Base-by-base conservation (phyloP, 1,284 basidiomycete species). In the Xerocomus minutiporus region DNA sequence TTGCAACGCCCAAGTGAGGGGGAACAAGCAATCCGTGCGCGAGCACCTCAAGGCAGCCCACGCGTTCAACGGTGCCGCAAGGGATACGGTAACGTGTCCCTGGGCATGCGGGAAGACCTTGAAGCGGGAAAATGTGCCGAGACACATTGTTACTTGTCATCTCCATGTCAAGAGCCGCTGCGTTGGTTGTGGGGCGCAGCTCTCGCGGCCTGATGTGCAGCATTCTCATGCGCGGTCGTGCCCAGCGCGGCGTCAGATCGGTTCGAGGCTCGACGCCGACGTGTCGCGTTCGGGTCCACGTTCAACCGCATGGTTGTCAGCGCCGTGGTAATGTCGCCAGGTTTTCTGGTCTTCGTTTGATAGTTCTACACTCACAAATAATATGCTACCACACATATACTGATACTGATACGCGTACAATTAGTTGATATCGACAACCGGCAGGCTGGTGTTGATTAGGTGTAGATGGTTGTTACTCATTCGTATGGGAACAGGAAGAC, bases 151-250 rank as follows among this genome's bases (percentile, higher is more conserved):
- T 3, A 11, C 50, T 0, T 2, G 54, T 9, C 62, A 64, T 34
- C 35, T 67, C 9, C 41, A 32, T 5, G 48, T 56, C 20, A 49
- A 38, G 41, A 51, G 56, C 32, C 1, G 0, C 4, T 64, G 62
- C 28, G 5, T 0, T 3, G 23, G 1, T 0, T 64, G 62, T 25
- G 57, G 59, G 1, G 0, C 29, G 3, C 2, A 1, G 6, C 56
- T 67, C 29, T 62, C 63, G 29, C 65, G 65, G 9, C 17, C 31
- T 7, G 62, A 64, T 29, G 65, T 64, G 43, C 43, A 20, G 28
- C 35, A 41, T 4, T 44, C 48, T 8, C 62, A 64, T 20, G 43
- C 38, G 15, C 52, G 8, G 7, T 39, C 6, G 5, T 66, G 64
- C 20, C 53, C 8, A 1, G 46, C 12, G 8, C 43, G 32, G 17